Evolutionary conservation across 2,329 filamentous ascomycete species (phyloP), one percentile per base, ranked within the genome.

Genomic region (Fusarium camptoceras): DNA sequence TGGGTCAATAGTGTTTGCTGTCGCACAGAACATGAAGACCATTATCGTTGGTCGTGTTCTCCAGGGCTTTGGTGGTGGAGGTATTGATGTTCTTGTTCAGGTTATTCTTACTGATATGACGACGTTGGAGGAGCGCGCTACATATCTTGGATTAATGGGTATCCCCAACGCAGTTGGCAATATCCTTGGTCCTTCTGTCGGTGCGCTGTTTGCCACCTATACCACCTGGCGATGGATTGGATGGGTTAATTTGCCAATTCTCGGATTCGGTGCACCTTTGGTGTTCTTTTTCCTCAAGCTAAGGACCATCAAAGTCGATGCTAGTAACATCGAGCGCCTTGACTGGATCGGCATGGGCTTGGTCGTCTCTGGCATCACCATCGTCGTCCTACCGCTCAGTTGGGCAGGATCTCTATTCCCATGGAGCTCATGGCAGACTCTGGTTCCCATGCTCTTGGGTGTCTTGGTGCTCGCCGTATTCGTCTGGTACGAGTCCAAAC

Each of bases 21-120:
- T 64, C 18, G 59, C 62, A 3, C 51, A 51, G 6, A 64, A 47
- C 3, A 64, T 64, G 59, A 64, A 37, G 15, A 64, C 46, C 0
- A n/a, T 64, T 1, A 64, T 64, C 4, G 51, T 64, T 3, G 62
- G 62, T 1, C 51, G 59, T 16, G 59, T 64, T 3, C 59, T 64
- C 2, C 62, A 64, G 14, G 62, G 62, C 1, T 64, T 64, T 8
- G 62, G 62, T 1, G 62, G 62, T 2, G 62, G 62, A 6, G 62
- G 62, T 1, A 64, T 64, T 11, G 62, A 64, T 25, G 51, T 64
- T 3, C 59, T 64, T 18, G 55, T 48, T 3, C 12, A 64, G 3
- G 62, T 64, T 10, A 59, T 64, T 12, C 62, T 64, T 3, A 41
- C 59, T 6, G 62, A 64, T 4, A 64, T 64, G 62, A 64, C 59